phyloP scores from a whole-genome alignment of 2,329 filamentous ascomycete genomes.

The Rhynchosporium graminicola region DNA sequence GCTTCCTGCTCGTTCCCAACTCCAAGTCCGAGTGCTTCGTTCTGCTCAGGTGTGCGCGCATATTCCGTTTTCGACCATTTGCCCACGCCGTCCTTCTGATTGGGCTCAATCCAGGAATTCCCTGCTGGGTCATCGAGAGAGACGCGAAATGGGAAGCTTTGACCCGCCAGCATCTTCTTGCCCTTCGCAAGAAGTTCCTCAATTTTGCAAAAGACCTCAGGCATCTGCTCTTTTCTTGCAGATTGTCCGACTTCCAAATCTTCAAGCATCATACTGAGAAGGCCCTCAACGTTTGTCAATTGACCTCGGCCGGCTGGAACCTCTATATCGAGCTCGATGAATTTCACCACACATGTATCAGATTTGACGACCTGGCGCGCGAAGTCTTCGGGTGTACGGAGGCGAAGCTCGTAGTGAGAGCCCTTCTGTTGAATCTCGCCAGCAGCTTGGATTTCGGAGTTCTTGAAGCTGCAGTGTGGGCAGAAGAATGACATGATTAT shows the following conservation, averaged over 20 bases:
- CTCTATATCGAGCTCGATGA: conserved; percentile 91
- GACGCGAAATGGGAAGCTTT: conserved; percentile 83
- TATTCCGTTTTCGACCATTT: conserved; percentile 92
- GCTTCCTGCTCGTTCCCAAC: conserved; percentile 58
- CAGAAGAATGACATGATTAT: conserved; percentile 97
- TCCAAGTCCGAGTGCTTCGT: conserved; percentile 77
- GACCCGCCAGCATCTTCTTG: conserved; percentile 74
- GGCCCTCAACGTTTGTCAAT: conserved; percentile 89
- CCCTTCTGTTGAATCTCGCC: conserved; percentile 90
- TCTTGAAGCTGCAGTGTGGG: conserved; percentile 83
- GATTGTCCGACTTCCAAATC: conserved; percentile 82
- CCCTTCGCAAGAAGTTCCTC: conserved; percentile 73
- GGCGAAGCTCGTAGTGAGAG: conserved; percentile 76
- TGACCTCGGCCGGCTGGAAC: conserved; percentile 89
- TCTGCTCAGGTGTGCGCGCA: conserved; percentile 79
- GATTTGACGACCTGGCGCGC: conserved; percentile 89
- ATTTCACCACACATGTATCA: conserved; percentile 80
- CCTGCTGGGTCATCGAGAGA: conserved; percentile 88
- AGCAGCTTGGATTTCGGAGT: conserved; percentile 92
- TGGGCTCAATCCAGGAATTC: conserved; percentile 95
- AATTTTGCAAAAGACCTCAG: conserved; percentile 78
- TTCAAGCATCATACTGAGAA: conserved; percentile 74
- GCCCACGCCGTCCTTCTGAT: conserved; percentile 73
- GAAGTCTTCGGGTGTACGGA: conserved; percentile 74
- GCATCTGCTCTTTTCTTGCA: conserved; percentile 73